Evolutionary conservation across 352 stramenopile genomes (phyloP).

Genomic region (Peronosclerospora sorghi): DNA sequence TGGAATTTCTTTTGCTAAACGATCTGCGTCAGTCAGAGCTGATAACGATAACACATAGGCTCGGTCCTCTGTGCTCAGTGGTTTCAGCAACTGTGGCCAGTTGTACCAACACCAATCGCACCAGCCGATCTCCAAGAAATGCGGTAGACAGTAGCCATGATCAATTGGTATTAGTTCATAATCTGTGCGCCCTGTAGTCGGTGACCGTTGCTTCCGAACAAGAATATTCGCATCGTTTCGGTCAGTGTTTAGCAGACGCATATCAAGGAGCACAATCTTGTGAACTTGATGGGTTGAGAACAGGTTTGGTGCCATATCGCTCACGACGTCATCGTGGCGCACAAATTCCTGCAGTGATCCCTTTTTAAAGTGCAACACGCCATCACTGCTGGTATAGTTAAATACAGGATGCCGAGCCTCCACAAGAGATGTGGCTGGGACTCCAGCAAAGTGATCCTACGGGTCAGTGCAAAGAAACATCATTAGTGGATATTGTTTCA

Average conservation of each 20-base stretch:
- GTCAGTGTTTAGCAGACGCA: slow-evolving; percentile 96
- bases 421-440: slow-evolving; percentile 70
- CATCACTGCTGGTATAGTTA: slow-evolving; percentile 43
- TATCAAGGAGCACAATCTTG: slow-evolving; percentile 98
- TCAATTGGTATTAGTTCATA: slow-evolving; percentile 98
- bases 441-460: slow-evolving; percentile 78
- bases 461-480: slow-evolving; percentile 13
- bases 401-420: slow-evolving; percentile 69
- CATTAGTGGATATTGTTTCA: slow-evolving; percentile 1
- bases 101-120: slow-evolving; percentile 99
- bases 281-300: slow-evolving; percentile 90
- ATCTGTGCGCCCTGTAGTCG: slow-evolving; percentile 38
- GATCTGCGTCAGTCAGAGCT: slow-evolving; percentile 41
- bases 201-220: slow-evolving; percentile 68
- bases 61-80: slow-evolving; percentile 45
- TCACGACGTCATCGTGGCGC: slow-evolving; percentile 89
- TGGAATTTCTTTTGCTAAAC: slow-evolving; percentile 56
- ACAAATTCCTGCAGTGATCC: slow-evolving; percentile 97
- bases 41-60: slow-evolving; percentile 56
- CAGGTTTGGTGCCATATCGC: slow-evolving; percentile 87
- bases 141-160: slow-evolving; percentile 96
- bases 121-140: slow-evolving; percentile 93
- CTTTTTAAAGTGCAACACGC: slow-evolving; percentile 82
- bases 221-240: slow-evolving; percentile 97
- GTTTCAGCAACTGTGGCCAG: slow-evolving; percentile 87